Percentiles rank a stretch among this genome's conserved stretches.
phyloP scores from a whole-genome alignment of 257 asterid genomes.

The Scutellaria minor region DNA sequence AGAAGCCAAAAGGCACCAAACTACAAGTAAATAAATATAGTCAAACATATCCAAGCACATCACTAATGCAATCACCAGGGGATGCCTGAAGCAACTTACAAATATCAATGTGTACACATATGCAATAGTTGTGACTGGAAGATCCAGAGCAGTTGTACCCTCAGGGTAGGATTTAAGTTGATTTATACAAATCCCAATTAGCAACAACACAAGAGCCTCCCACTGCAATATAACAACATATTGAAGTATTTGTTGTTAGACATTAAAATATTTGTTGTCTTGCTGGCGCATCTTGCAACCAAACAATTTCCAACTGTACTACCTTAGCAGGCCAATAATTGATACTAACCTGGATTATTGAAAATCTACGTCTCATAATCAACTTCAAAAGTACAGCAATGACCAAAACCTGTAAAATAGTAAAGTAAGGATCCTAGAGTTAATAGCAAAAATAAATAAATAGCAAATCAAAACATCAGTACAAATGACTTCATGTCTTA shows the following conservation, averaged over 20 bases:
- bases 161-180: constrained; percentile 90
- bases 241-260: constrained; percentile 3
- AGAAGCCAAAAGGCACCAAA: not conserved
- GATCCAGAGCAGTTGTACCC: constrained; percentile 79
- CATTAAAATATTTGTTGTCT: constrained; percentile 26
- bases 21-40: constrained; percentile 17
- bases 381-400: constrained; percentile 90
- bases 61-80: constrained; percentile 25
- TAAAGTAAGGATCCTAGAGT: not conserved
- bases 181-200: constrained; percentile 92
- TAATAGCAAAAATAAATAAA: not conserved
- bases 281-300: constrained; percentile 25
- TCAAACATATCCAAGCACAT: constrained; percentile 23
- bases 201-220: constrained; percentile 99
- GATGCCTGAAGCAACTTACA: constrained; percentile 65
- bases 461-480: constrained; percentile 10
- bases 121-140: constrained; percentile 84
- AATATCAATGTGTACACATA: constrained; percentile 84
- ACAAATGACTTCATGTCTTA: constrained; percentile 17
- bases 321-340: constrained; percentile 17
- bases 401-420: constrained; percentile 79
- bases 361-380: constrained; percentile 89
- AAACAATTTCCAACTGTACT: constrained; percentile 13
- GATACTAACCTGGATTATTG: constrained; percentile 86
- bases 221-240: constrained; percentile 55